Evolutionary conservation across 805 yeast genomes (phyloP), one percentile per base, ranked within the genome.

Genomic region (Pichia paraexigua): DNA sequence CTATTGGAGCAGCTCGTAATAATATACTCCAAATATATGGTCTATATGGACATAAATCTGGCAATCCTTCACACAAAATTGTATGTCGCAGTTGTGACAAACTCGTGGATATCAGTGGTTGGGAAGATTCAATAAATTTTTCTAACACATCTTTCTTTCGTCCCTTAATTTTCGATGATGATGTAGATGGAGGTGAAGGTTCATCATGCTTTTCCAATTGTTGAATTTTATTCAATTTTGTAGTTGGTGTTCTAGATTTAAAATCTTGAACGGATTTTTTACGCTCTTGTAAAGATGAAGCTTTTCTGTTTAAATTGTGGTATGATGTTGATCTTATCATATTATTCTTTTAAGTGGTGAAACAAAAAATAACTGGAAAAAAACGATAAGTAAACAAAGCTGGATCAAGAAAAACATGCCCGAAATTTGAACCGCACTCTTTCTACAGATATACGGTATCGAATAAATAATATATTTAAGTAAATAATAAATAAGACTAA

Each of bases 21-120:
- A 90, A 69, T 17, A 90, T 82, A 1, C 90, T 77, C 97, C 97
- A 90, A 1, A 87, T 85, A 57, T 85, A 84, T 15, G 80, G 70
- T 55, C 96, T 66, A 61, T 85, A 86, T 2, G 86, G 82, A 59
- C 87, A 82, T n/a, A 51, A 47, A 10, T 53, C 58, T 7, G 65
- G 64, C 2, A 67, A 54, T 2, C 81, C 80, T 40, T 77, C 79
- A n/a, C 75, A 73, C 18, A 78, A 63, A 20, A 78, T 72, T 51
- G 68, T 73, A 58, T 78, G 76, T 43, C 84, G 67, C 28, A 81
- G 69, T 58, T 81, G 85, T 8, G 77, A 70, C 37, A 82, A 65
- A 25, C 80, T 73, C 15, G 79, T 71, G 25, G 73, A 70, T 3
- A 78, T 62, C 35, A 80, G 66, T 20, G 74, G 62, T 53, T 76